phyloP scores from a whole-genome alignment of 495 filamentous ascomycete genomes.

The Symbiotaphrina buchneri region DNA sequence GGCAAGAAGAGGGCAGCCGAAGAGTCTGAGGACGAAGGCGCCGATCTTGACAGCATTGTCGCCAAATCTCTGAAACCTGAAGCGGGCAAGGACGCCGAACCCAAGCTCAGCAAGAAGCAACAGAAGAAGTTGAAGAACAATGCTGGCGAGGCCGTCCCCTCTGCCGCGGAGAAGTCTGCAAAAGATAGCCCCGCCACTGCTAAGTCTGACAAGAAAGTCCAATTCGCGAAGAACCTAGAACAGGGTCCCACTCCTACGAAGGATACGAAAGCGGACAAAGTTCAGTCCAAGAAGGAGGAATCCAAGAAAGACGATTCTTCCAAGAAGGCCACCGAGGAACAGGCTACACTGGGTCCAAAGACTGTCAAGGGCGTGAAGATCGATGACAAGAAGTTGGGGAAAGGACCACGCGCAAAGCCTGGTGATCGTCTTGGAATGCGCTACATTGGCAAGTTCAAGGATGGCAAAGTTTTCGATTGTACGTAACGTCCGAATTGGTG shows the following conservation, averaged over 20 bases:
- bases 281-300: slow-evolving; percentile 15
- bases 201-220: slow-evolving; percentile 82
- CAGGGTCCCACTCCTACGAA: slow-evolving; percentile 59
- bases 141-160: slow-evolving; percentile 50
- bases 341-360: slow-evolving; percentile 41
- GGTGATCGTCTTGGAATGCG: slow-evolving; percentile 77
- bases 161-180: slow-evolving; percentile 22
- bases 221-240: slow-evolving; percentile 96
- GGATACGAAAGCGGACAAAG: slow-evolving; percentile 16
- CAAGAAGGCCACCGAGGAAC: slow-evolving; percentile 26
- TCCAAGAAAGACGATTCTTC: slow-evolving; percentile 8
- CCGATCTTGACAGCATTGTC: slow-evolving; percentile 50
- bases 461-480: slow-evolving; percentile 88
- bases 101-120: slow-evolving; percentile 78
- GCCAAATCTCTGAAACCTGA: slow-evolving; percentile 39
- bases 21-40: slow-evolving; percentile 28
- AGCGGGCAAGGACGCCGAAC: slow-evolving; percentile 28
- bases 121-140: slow-evolving; percentile 98
- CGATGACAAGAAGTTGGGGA: slow-evolving; percentile 84
- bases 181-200: slow-evolving; percentile 21
- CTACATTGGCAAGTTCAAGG: slow-evolving; percentile 85
- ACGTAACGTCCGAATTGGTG: too few species aligned
- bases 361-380: slow-evolving; percentile 70
- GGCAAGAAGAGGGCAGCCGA: slow-evolving; percentile 57
- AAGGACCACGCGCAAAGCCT: slow-evolving; percentile 58